Evolutionary conservation across 768 basidiomycete genomes (phyloP).

Genomic region (Dacryopinax spathularia): DNA sequence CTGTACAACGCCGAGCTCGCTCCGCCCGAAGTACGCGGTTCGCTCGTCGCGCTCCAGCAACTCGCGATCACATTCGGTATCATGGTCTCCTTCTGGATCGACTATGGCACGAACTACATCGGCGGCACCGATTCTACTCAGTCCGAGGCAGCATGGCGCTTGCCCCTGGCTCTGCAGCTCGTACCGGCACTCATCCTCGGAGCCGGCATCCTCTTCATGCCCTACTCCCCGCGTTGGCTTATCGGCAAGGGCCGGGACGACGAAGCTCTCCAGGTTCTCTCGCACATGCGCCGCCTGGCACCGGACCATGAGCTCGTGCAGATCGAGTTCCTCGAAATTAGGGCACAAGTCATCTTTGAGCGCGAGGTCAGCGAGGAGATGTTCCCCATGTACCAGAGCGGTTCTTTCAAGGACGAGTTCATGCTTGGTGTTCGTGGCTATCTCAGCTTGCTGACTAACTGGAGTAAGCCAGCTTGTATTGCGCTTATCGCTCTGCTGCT

Average conservation of each 20-base stretch:
- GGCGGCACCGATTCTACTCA: constrained; percentile 46
- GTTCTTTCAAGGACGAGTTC: constrained; percentile 40
- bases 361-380: constrained; percentile 42
- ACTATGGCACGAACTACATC: constrained; percentile 50
- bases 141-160: constrained; percentile 56
- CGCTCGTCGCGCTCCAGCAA: constrained; percentile 68
- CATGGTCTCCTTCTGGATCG: constrained; percentile 44
- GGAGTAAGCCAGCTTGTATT: constrained; percentile 22
- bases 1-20: constrained; percentile 60
- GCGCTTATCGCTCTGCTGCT: background rate
- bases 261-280: constrained; percentile 52
- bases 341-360: constrained; percentile 60
- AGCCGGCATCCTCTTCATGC: constrained; percentile 59
- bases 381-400: constrained; percentile 54
- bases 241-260: constrained; percentile 63
- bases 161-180: constrained; percentile 60
- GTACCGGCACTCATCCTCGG: constrained; percentile 60
- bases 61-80: constrained; percentile 71
- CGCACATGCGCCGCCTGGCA: constrained; percentile 41
- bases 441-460: constrained; percentile 41
- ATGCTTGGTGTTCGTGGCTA: constrained; percentile 50
- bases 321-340: constrained; percentile 61
- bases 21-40: constrained; percentile 70
- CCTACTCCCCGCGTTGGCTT: constrained; percentile 70
- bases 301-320: constrained; percentile 50